Conservation (phyloP, 225 moss, liverwort and hornwort genomes). For the Pseudisothecium myosuroides region DNA sequence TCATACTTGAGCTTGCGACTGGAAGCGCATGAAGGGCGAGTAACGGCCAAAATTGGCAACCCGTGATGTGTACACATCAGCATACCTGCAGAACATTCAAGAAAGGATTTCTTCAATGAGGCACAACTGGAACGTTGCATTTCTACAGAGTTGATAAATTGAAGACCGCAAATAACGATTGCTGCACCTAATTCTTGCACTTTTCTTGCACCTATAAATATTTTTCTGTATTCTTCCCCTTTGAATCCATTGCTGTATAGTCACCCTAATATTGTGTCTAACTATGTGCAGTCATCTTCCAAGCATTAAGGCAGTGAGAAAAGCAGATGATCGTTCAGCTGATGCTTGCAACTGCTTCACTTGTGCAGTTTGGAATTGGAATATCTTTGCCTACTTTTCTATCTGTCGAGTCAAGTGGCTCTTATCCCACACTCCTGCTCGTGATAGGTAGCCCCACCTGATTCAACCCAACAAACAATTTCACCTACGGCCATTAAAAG, state of each 20-base stretch:
- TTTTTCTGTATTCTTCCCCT: neutral
- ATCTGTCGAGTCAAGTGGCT: constrained; percentile 62
- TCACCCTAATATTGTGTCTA: neutral
- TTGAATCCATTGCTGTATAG: neutral
- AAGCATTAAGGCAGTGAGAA: neutral
- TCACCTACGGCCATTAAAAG: neutral
- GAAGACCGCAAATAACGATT: neutral
- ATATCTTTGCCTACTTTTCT: constrained; percentile 42
- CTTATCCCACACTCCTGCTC: constrained; percentile 76
- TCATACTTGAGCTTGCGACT: constrained; percentile 69
- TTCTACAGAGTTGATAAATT: neutral
- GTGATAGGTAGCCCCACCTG: constrained; percentile 63
- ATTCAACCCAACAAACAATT: neutral
- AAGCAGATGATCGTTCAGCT: neutral
- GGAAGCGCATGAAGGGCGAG: constrained; percentile 73
- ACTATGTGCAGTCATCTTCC: neutral
- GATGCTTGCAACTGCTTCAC: neutral
- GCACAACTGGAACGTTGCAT: neutral
- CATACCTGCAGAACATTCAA: constrained; percentile 33
- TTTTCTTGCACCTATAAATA: neutral
- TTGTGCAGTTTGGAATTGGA: neutral
- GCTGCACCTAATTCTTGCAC: neutral
- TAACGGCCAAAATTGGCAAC: constrained; percentile 68
- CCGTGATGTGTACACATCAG: constrained; percentile 60
- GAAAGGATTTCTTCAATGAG: neutral